phyloP scores from a whole-genome alignment of 371 early-diverging fungal genomes.

The Zancudomyces culisetae region DNA sequence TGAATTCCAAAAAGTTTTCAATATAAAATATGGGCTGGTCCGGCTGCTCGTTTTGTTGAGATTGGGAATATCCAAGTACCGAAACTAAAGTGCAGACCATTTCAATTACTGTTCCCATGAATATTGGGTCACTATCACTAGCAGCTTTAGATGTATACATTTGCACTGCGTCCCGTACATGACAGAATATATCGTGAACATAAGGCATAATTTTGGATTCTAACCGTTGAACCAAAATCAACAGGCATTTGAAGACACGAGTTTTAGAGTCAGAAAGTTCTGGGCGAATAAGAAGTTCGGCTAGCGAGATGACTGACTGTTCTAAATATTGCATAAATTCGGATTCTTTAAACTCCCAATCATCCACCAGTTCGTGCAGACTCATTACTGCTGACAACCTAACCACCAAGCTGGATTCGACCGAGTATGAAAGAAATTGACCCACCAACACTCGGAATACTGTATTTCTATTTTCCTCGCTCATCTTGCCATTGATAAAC shows the following conservation, averaged over 20 bases:
- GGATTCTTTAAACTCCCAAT: slow-evolving; percentile 68
- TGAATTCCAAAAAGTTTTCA: slow-evolving; percentile 36
- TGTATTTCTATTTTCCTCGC: slow-evolving; percentile 44
- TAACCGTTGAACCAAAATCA: slow-evolving; percentile 57
- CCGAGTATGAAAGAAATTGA: slow-evolving; percentile 30
- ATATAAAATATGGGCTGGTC: neutral
- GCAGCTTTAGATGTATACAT: slow-evolving; percentile 42
- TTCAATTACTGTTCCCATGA: slow-evolving; percentile 55
- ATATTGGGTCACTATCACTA: slow-evolving; percentile 48
- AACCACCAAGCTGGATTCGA: slow-evolving; percentile 38
- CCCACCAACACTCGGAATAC: slow-evolving; percentile 46
- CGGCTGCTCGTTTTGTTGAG: slow-evolving; percentile 34
- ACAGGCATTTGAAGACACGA: slow-evolving; percentile 50
- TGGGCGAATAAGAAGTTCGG: slow-evolving; percentile 36
- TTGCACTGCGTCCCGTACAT: slow-evolving; percentile 18
- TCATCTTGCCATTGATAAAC: slow-evolving; percentile 46
- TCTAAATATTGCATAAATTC: slow-evolving; percentile 52
- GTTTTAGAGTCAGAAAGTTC: slow-evolving; percentile 60
- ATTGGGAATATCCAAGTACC: slow-evolving; percentile 24
- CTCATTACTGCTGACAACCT: slow-evolving; percentile 59
- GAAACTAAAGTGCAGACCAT: slow-evolving; percentile 50
- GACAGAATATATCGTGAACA: slow-evolving; percentile 43
- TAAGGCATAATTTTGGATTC: slow-evolving; percentile 39
- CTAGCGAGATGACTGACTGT: slow-evolving; percentile 31
- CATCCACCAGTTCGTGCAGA: slow-evolving; percentile 47